Evolutionary conservation across 768 basidiomycete species (phyloP).

Genomic region (Boletus reticuloceps): DNA sequence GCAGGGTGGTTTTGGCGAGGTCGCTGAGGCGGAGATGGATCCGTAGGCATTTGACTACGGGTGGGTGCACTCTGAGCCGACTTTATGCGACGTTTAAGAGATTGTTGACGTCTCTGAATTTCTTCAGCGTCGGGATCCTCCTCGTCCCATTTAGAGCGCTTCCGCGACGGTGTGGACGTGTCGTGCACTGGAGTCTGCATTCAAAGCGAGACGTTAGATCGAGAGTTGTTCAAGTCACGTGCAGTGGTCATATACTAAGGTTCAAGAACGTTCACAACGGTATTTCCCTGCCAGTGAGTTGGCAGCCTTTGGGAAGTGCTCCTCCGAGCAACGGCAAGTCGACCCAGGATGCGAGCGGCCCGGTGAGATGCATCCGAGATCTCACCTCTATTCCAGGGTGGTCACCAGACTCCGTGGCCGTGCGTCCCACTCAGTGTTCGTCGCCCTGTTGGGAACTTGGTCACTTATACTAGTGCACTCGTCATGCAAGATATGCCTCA

Average conservation of each 20-base stretch:
- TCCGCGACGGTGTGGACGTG: slow-evolving; percentile 58
- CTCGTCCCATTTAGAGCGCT: slow-evolving; percentile 74
- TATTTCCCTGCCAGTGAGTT: too few species aligned
- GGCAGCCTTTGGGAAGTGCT: too few species aligned
- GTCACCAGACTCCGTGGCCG: background rate
- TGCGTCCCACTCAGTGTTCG: background rate
- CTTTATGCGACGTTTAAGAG: slow-evolving; percentile 57
- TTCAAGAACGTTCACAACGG: too few species aligned
- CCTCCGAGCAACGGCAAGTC: too few species aligned
- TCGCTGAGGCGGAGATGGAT: slow-evolving; percentile 18
- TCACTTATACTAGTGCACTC: background rate
- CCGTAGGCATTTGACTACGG: slow-evolving; percentile 12
- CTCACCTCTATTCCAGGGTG: background rate
- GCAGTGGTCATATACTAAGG: too few species aligned
- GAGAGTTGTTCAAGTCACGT: too few species aligned
- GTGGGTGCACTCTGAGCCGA: slow-evolving; percentile 22
- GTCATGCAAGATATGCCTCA: background rate
- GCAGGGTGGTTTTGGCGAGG: slow-evolving; percentile 12
- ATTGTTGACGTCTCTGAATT: slow-evolving; percentile 32
- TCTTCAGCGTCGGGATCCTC: slow-evolving; percentile 46
- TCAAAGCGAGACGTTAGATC: background rate
- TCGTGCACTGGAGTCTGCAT: slow-evolving; percentile 21
- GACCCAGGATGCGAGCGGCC: background rate
- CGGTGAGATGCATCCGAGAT: background rate
- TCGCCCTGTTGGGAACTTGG: slow-evolving; percentile 6